These are phyloP conservation scores for Peronospora farinosa DNA, from an alignment of 352 stramenopile species.

Conservation along the genomic window DNA sequence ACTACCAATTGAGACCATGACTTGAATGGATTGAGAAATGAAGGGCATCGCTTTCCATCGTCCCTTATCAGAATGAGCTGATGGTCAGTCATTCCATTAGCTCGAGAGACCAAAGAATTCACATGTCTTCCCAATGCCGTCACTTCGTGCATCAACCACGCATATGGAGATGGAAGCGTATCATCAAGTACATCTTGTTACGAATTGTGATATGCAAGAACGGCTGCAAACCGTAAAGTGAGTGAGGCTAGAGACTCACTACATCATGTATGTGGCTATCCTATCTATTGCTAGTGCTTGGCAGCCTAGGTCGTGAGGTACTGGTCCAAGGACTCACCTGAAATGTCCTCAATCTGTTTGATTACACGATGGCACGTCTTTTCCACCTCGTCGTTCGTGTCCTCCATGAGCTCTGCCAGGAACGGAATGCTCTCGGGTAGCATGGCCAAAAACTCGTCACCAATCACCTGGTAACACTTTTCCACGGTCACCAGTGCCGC, in stretches of 20 bases:
- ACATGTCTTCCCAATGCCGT: too few relatives aligned
- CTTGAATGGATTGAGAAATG: background rate
- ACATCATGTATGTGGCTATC: constrained; percentile 23
- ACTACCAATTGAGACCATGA: constrained; percentile 48
- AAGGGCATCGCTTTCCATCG: too few relatives aligned
- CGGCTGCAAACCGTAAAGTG: constrained; percentile 4
- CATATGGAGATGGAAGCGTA: background rate
- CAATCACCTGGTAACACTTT: constrained; percentile 82
- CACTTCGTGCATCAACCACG: too few relatives aligned
- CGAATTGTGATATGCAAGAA: constrained; percentile 9
- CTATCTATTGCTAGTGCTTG: constrained; percentile 24
- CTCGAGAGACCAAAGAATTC: too few relatives aligned
- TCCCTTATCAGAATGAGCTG: too few relatives aligned
- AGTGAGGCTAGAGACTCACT: background rate
- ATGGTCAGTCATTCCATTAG: too few relatives aligned
- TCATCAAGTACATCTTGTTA: background rate
- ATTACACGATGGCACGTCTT: constrained; percentile 82
- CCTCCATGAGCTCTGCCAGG: constrained; percentile 84
- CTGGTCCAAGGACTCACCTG: constrained; percentile 83
- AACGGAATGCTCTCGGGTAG: constrained; percentile 87
- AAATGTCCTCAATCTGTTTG: constrained; percentile 87
- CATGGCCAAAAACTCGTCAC: constrained; percentile 86
- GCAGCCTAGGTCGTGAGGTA: constrained; percentile 62
- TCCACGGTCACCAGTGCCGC: constrained; percentile 75
- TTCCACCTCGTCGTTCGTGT: constrained; percentile 80